Conservation (phyloP, 495 filamentous ascomycete genomes). For the Bacidia gigantensis region DNA sequence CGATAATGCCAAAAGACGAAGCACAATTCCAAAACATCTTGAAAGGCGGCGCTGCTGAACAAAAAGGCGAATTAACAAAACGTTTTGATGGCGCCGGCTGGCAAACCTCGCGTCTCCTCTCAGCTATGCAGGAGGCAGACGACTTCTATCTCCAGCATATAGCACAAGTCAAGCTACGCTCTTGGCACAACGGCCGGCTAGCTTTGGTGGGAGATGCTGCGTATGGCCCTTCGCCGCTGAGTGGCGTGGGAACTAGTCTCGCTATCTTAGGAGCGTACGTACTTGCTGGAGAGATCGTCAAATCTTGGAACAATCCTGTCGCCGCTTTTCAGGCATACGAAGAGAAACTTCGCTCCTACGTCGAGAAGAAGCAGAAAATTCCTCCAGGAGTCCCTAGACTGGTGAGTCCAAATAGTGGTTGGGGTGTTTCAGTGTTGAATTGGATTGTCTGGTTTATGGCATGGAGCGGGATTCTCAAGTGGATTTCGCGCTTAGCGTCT, state of each 20-base stretch:
- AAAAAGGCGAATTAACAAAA: conserved; percentile 27
- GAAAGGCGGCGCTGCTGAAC: conserved; percentile 7
- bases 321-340: conserved; percentile 3
- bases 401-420: conserved; percentile 5
- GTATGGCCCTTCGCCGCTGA: conserved; percentile 31
- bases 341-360: conserved; percentile 1
- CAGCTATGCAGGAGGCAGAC: conserved; percentile 25
- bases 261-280: conserved; percentile 36
- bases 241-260: conserved; percentile 36
- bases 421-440: no score
- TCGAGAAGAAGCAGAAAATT: not conserved
- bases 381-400: not conserved
- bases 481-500: no score
- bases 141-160: conserved; percentile 36
- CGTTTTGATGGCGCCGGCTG: conserved; percentile 32
- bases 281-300: conserved; percentile 33
- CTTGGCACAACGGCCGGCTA: conserved; percentile 33
- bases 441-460: no score
- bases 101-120: conserved; percentile 28
- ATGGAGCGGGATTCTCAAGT: no score
- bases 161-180: conserved; percentile 29
- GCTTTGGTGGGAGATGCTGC: conserved; percentile 43
- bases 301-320: conserved; percentile 1
- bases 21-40: conserved; percentile 3
- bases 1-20: conserved; percentile 2